Percentiles rank a stretch among this genome's conserved stretches.
These are phyloP conservation scores for Malus asiatica DNA, from an alignment of 306 rosid species.

Conservation along the genomic window DNA sequence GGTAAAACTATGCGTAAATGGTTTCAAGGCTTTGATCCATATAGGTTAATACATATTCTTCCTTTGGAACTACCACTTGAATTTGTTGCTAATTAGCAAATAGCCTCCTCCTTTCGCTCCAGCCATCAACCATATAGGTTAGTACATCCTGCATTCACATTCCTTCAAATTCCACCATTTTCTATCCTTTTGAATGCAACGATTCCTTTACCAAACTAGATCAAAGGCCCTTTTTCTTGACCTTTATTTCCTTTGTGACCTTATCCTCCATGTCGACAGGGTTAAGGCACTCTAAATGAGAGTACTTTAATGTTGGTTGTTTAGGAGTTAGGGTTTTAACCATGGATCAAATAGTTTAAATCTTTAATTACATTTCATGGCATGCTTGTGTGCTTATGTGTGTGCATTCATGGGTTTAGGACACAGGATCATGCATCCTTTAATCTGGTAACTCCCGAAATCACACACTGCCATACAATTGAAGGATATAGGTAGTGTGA, in stretches of 20 bases:
- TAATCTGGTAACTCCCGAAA: background rate
- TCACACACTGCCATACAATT: background rate
- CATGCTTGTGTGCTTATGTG: background rate
- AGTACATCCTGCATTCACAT: background rate
- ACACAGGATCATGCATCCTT: background rate
- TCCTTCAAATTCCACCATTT: background rate
- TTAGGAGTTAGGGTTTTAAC: background rate
- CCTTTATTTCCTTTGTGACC: background rate
- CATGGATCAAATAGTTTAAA: background rate
- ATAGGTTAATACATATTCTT: background rate
- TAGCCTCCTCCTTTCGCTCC: background rate
- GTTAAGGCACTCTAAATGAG: background rate
- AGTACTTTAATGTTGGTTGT: background rate
- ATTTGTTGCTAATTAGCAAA: background rate
- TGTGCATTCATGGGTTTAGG: background rate
- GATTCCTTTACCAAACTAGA: background rate
- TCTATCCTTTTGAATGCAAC: background rate
- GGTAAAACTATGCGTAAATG: background rate
- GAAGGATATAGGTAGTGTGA: background rate
- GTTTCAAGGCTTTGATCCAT: background rate
- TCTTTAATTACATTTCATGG: background rate
- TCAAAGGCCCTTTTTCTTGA: background rate
- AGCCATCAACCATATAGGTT: background rate
- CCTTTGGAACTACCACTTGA: background rate
- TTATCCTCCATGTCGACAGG: background rate